Percentiles rank a stretch among this genome's conserved stretches.
Conservation (phyloP, 2,329 filamentous ascomycete species). For the Apiospora phragmitis region DNA sequence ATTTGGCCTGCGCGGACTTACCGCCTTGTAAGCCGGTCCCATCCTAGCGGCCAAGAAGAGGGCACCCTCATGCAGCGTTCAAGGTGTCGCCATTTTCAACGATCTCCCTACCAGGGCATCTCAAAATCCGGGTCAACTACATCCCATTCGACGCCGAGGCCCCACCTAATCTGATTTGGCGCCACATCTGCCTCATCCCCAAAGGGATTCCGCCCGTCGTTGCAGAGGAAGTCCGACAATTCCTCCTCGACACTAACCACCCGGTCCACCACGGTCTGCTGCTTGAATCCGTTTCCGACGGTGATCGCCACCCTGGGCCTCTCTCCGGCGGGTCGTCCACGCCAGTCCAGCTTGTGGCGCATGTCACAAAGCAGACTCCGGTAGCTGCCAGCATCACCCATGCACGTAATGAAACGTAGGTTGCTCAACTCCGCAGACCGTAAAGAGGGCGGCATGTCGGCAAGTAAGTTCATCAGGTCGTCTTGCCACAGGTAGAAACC, state of each 20-base stretch:
- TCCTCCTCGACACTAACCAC: background rate
- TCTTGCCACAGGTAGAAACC: background rate
- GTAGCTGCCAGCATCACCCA: background rate
- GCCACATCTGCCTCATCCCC: background rate
- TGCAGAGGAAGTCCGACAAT: background rate
- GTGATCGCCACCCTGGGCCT: background rate
- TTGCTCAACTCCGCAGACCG: background rate
- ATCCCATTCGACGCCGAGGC: background rate
- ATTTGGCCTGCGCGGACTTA: no score
- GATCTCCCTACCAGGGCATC: background rate
- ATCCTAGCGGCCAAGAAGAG: no score
- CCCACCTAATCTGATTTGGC: background rate
- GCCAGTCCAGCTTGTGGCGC: background rate
- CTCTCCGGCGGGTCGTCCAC: background rate
- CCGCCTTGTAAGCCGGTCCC: no score
- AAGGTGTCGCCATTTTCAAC: no score
- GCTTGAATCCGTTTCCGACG: background rate
- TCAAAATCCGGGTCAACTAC: background rate
- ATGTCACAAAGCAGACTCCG: background rate
- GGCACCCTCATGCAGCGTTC: no score
- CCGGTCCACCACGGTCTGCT: background rate
- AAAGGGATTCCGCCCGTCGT: background rate
- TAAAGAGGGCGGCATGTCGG: background rate
- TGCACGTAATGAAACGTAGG: background rate
- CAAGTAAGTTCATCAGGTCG: background rate